These are phyloP conservation scores for Cladosporium cucumerinum DNA, from an alignment of 2,329 filamentous ascomycete species.

Conservation along the genomic window DNA sequence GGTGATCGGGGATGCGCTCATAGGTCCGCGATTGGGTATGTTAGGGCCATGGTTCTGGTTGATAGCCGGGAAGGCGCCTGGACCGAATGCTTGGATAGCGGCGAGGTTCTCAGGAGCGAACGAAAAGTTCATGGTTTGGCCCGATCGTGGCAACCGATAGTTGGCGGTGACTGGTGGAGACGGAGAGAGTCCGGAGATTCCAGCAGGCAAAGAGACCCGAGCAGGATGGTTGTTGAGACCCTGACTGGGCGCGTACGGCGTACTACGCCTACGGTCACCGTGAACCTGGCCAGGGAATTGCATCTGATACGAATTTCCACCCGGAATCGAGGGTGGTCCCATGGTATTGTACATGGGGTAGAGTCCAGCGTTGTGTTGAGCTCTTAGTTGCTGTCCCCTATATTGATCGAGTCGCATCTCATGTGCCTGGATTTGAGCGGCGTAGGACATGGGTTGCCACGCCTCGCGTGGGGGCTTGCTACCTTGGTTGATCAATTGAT, in stretches of 20 bases:
- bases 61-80: conserved; percentile 22
- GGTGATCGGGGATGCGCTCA: not conserved
- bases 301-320: not conserved
- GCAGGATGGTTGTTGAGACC: not conserved
- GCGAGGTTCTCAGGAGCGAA: conserved; percentile 26
- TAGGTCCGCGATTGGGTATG: not conserved
- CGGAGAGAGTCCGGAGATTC: no score
- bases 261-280: conserved; percentile 1
- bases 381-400: conserved; percentile 24
- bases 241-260: not conserved
- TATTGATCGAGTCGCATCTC: conserved; percentile 23
- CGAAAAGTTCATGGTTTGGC: conserved; percentile 31
- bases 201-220: not conserved
- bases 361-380: conserved; percentile 21
- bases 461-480: conserved; percentile 20
- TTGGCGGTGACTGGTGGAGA: not conserved
- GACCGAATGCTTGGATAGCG: conserved; percentile 24
- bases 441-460: conserved; percentile 34
- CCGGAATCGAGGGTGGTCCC: not conserved
- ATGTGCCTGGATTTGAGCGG: conserved; percentile 31
- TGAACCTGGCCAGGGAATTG: not conserved
- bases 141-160: conserved; percentile 23
- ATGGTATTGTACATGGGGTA: conserved; percentile 22
- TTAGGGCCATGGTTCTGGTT: not conserved
- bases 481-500: conserved; percentile 33